Evolutionary conservation across 768 basidiomycete genomes (phyloP).

Genomic region (Mrakia frigida): DNA sequence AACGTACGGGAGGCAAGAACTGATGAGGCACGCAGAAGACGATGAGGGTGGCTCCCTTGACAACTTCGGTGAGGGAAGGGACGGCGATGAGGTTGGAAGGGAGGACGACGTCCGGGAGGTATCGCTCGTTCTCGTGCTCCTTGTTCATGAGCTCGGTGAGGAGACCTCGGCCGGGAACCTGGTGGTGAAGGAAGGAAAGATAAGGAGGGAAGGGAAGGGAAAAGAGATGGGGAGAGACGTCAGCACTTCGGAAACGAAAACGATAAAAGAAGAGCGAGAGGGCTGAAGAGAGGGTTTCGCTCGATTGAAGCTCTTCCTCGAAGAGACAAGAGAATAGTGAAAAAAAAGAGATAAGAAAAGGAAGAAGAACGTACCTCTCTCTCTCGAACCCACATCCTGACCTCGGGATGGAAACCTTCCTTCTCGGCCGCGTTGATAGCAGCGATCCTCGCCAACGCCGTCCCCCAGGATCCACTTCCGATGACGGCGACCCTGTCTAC

Average conservation of each 20-base stretch:
- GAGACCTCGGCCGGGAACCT: conserved; percentile 24
- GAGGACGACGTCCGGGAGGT: conserved; percentile 44
- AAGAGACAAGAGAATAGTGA: neutral
- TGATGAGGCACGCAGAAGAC: conserved; percentile 51
- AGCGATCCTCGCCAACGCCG: conserved; percentile 31
- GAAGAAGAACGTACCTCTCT: conserved; percentile 18
- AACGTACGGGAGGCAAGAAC: conserved; percentile 29
- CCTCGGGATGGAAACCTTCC: conserved; percentile 31
- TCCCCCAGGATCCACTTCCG: conserved; percentile 32
- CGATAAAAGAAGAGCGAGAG: neutral
- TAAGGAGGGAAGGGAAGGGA: neutral
- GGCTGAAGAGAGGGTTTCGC: no score
- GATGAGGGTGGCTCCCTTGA: conserved; percentile 48
- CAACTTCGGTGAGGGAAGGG: conserved; percentile 46
- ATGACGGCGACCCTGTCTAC: conserved; percentile 26
- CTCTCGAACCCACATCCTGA: conserved; percentile 33
- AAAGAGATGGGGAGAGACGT: neutral
- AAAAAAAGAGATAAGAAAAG: neutral
- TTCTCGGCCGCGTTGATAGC: conserved; percentile 30
- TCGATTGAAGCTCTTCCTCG: no score
- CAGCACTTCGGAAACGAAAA: neutral
- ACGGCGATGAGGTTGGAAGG: conserved; percentile 48
- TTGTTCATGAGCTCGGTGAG: conserved; percentile 33
- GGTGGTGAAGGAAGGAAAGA: neutral
- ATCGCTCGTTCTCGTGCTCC: conserved; percentile 32